Evolutionary conservation across 495 filamentous ascomycete species (phyloP).

Genomic region (Annulohypoxylon nitens): DNA sequence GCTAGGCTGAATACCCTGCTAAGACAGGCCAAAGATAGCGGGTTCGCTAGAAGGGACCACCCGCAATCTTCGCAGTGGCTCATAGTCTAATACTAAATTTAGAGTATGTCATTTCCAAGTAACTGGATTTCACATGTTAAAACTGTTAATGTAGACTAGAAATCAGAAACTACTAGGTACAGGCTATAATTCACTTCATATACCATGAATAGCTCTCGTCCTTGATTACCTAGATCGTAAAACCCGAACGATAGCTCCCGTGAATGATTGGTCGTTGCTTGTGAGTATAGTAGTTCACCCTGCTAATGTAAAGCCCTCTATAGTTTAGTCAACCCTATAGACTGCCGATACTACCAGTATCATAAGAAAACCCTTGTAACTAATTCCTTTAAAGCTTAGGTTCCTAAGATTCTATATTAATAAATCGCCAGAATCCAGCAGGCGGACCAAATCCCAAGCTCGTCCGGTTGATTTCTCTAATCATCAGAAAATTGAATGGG

Average conservation of each 20-base stretch:
- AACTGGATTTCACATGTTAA: conserved; percentile 9
- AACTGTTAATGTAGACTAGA: neutral
- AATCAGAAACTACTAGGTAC: neutral
- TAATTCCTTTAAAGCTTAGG: neutral
- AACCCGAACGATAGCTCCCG: neutral
- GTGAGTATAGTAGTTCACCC: neutral
- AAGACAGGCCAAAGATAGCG: neutral
- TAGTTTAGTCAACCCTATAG: neutral
- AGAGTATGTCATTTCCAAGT: neutral
- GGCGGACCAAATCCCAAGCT: neutral
- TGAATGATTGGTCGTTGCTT: neutral
- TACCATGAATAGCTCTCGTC: conserved; percentile 2
- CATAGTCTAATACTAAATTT: conserved; percentile 3
- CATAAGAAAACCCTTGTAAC: neutral
- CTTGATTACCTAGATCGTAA: neutral
- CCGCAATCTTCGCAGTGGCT: neutral
- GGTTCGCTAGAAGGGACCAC: neutral
- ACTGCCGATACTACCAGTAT: neutral
- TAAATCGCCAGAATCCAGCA: neutral
- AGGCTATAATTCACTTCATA: neutral
- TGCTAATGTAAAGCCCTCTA: neutral
- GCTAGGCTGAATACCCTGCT: neutral
- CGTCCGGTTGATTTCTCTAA: neutral
- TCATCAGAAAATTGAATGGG: neutral
- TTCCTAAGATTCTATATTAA: neutral